A percentile compares a stretch with the other conserved stretches of the same genome.
Conservation (phyloP, 805 yeast species). For the Yamadazyma sp. region DNA sequence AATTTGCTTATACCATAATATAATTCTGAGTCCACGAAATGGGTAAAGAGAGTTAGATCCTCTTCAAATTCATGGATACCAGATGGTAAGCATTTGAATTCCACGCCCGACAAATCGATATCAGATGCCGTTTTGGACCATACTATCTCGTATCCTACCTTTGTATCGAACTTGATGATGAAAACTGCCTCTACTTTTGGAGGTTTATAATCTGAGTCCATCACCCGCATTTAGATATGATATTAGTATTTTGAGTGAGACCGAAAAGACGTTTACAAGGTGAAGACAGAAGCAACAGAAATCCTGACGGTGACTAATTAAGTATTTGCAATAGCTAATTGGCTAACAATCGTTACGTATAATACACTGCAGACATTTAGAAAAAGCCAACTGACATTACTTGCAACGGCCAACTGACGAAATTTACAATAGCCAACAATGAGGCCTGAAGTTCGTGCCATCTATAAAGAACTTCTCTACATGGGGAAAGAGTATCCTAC, state of each 20-base stretch:
- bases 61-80: slow-evolving; percentile 38
- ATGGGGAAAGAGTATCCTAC: slow-evolving; percentile 39
- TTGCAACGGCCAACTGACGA: too few species aligned
- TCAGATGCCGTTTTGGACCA: slow-evolving; percentile 29
- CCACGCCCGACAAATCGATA: slow-evolving; percentile 32
- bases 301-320: too few species aligned
- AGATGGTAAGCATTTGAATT: slow-evolving; percentile 40
- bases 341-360: too few species aligned
- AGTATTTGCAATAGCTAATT: too few species aligned
- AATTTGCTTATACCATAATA: slow-evolving; percentile 39
- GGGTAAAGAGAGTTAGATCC: slow-evolving; percentile 33
- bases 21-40: slow-evolving; percentile 19
- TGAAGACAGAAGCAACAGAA: too few species aligned
- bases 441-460: slow-evolving; percentile 24
- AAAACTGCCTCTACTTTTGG: slow-evolving; percentile 34
- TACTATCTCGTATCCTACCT: slow-evolving; percentile 36
- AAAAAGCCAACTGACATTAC: too few species aligned
- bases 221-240: neutral
- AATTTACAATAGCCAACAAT: slow-evolving; percentile 15
- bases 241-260: too few species aligned
- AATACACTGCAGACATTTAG: too few species aligned
- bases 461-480: slow-evolving; percentile 28
- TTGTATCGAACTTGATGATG: slow-evolving; percentile 36
- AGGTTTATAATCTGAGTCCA: slow-evolving; percentile 15
- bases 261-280: too few species aligned